Evolutionary conservation across 2,329 filamentous ascomycete species (phyloP).

Genomic region (Penicillium thymicola): DNA sequence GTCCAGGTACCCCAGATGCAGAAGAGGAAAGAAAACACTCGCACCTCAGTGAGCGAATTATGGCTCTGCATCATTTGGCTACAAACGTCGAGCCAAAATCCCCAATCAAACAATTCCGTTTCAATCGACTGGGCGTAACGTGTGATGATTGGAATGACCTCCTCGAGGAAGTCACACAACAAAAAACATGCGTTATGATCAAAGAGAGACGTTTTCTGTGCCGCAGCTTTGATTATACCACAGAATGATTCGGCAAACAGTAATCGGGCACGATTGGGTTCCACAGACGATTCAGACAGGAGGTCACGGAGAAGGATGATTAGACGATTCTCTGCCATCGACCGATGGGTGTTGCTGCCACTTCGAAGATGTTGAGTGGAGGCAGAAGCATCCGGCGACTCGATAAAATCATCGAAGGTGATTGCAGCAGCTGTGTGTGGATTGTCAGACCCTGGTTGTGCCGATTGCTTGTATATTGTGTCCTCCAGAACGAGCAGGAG

Average conservation of each 20-base stretch:
- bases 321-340: slow-evolving; percentile 85
- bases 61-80: slow-evolving; percentile 75
- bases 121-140: slow-evolving; percentile 55
- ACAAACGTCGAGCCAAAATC: slow-evolving; percentile 81
- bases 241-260: slow-evolving; percentile 76
- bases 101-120: slow-evolving; percentile 54
- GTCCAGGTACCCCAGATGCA: slow-evolving; percentile 72
- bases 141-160: slow-evolving; percentile 66
- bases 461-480: slow-evolving; percentile 71
- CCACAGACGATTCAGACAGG: slow-evolving; percentile 60
- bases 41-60: slow-evolving; percentile 86
- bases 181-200: slow-evolving; percentile 82
- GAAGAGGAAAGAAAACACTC: slow-evolving; percentile 77
- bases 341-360: slow-evolving; percentile 64
- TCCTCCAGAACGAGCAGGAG: slow-evolving; percentile 75
- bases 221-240: slow-evolving; percentile 67
- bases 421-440: slow-evolving; percentile 50
- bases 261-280: slow-evolving; percentile 55
- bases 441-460: slow-evolving; percentile 45
- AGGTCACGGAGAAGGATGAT: slow-evolving; percentile 80
- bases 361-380: slow-evolving; percentile 62
- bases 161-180: slow-evolving; percentile 87
- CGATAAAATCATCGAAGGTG: slow-evolving; percentile 65
- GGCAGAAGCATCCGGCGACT: slow-evolving; percentile 63
- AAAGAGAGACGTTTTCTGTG: slow-evolving; percentile 72